These are phyloP conservation scores for Lachnum nothofagi DNA, from an alignment of 2,329 filamentous ascomycete genomes.

Conservation along the genomic window DNA sequence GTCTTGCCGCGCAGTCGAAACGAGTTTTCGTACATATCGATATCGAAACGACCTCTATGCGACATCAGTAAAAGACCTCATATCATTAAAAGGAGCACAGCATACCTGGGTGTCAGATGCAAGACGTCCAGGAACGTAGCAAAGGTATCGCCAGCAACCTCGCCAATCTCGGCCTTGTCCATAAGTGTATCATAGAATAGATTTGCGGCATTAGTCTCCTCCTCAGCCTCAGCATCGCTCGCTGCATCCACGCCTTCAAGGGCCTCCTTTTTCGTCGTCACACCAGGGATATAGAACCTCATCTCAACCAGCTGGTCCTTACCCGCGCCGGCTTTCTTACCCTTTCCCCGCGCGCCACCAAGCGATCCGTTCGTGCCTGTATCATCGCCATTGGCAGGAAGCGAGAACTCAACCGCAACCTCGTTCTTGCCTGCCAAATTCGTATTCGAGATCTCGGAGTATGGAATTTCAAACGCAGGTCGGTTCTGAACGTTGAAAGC, in stretches of 20 bases:
- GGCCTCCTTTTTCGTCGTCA: conserved; percentile 69
- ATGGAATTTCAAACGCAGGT: conserved; percentile 93
- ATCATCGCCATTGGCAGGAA: conserved; percentile 65
- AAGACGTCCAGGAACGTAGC: conserved; percentile 95
- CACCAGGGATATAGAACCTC: conserved; percentile 96
- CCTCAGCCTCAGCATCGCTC: conserved; percentile 53
- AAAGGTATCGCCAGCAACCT: conserved; percentile 97
- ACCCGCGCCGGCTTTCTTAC: conserved; percentile 83
- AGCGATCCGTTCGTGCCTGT: conserved; percentile 69
- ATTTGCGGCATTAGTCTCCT: conserved; percentile 91
- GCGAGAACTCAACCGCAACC: conserved; percentile 88
- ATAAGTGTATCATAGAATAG: conserved; percentile 98
- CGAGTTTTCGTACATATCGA: conserved; percentile 98
- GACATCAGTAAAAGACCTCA: conserved; percentile 23
- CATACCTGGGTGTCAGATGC: conserved; percentile 86
- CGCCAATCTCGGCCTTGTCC: conserved; percentile 97
- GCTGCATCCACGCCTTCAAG: conserved; percentile 62
- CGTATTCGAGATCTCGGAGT: conserved; percentile 95
- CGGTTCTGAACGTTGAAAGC: conserved; percentile 96
- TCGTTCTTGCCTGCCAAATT: conserved; percentile 97
- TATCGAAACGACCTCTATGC: conserved; percentile 91
- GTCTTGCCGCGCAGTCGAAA: conserved; percentile 97
- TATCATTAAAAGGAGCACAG: conserved; percentile 8
- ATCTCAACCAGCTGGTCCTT: conserved; percentile 95
- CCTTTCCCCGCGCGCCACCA: conserved; percentile 68